Conservation (phyloP, 163 green algal genomes). For the Chlorella variabilis region DNA sequence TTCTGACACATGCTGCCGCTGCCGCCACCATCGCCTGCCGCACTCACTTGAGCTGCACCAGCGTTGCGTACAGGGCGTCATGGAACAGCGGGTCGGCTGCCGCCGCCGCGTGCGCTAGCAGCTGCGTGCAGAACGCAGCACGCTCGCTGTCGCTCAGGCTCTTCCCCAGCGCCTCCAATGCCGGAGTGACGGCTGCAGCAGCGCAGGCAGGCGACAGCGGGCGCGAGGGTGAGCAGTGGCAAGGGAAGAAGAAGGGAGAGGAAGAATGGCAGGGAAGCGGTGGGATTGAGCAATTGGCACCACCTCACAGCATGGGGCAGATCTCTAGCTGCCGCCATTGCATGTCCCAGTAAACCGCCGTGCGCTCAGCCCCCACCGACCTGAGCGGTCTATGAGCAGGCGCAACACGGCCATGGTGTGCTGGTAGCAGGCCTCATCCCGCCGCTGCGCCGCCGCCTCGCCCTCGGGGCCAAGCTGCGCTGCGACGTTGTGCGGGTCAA, state of each 20-base stretch:
- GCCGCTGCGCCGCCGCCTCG: slow-evolving; percentile 44
- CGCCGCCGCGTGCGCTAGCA: slow-evolving; percentile 39
- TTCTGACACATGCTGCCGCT: background rate
- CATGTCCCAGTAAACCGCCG: no score
- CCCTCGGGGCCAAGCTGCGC: slow-evolving; percentile 48
- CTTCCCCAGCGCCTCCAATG: slow-evolving; percentile 39
- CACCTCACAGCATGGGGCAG: no score
- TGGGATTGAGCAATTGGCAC: no score
- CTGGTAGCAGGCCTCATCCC: slow-evolving; percentile 56
- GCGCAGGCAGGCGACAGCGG: background rate
- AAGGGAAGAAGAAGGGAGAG: background rate
- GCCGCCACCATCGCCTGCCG: background rate
- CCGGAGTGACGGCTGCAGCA: slow-evolving; percentile 20
- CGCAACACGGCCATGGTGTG: slow-evolving; percentile 57
- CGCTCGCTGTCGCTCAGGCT: slow-evolving; percentile 31
- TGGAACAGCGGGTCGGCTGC: slow-evolving; percentile 68
- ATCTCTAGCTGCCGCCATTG: no score
- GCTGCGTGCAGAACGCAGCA: slow-evolving; percentile 23
- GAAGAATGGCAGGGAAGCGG: no score
- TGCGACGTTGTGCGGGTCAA: slow-evolving; percentile 69
- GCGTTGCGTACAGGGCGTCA: slow-evolving; percentile 68
- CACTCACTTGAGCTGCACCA: slow-evolving; percentile 60
- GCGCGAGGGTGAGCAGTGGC: background rate
- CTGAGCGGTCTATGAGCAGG: slow-evolving; percentile 51
- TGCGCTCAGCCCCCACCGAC: no score